phyloP scores from a whole-genome alignment of 495 filamentous ascomycete species.

The Podospora pseudocomata region DNA sequence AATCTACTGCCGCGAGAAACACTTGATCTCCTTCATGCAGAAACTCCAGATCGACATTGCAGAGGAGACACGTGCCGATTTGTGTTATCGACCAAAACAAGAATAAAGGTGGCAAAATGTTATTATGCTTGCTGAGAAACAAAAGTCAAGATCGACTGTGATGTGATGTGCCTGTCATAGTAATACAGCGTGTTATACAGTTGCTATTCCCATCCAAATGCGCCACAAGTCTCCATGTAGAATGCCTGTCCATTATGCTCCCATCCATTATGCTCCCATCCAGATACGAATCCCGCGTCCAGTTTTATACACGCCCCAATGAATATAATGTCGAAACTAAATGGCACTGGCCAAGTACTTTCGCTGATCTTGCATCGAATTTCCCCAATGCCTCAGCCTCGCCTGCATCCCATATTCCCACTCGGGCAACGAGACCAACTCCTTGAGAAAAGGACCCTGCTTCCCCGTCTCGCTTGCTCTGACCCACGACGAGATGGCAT shows the following conservation, averaged over 20 bases:
- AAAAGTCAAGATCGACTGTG: background rate
- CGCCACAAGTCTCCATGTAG: background rate
- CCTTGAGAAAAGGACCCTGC: slow-evolving; percentile 31
- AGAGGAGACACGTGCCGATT: background rate
- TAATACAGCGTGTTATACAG: background rate
- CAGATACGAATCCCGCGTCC: background rate
- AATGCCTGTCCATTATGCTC: background rate
- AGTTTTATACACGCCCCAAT: background rate
- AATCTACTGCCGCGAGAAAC: background rate
- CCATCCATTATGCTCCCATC: background rate
- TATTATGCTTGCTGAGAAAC: background rate
- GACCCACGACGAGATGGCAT: slow-evolving; percentile 25
- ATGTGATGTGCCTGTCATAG: background rate
- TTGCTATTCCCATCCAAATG: background rate
- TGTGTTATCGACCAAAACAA: background rate
- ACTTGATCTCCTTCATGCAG: background rate
- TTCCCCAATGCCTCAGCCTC: slow-evolving; percentile 25
- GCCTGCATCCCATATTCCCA: slow-evolving; percentile 29
- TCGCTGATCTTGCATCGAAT: slow-evolving; percentile 17
- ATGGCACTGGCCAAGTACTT: background rate
- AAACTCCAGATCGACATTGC: background rate
- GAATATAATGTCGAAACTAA: background rate
- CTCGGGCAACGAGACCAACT: slow-evolving; percentile 39
- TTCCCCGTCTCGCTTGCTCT: slow-evolving; percentile 9
- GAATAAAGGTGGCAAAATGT: background rate